A percentile compares a stretch with the other conserved stretches of the same genome.
These are phyloP conservation scores for Lepiota venenata DNA, from an alignment of 768 basidiomycete genomes.

Conservation along the genomic window DNA sequence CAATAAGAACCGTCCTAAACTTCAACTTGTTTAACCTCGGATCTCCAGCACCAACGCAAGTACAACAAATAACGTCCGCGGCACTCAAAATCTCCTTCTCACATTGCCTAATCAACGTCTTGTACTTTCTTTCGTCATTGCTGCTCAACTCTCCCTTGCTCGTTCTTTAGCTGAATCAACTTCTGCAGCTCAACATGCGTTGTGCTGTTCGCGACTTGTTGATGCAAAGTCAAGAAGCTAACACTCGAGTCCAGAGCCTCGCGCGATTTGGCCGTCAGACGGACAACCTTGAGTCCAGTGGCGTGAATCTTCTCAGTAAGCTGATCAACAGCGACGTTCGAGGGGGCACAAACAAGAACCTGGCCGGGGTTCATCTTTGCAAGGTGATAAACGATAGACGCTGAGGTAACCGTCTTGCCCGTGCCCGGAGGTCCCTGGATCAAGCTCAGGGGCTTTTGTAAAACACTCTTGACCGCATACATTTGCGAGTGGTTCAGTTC, in stretches of 20 bases:
- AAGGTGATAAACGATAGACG: conserved; percentile 97
- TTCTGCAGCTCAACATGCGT: conserved; percentile 97
- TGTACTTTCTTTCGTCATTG: conserved; percentile 97
- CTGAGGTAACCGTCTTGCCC: conserved; percentile 98
- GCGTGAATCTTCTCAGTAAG: conserved; percentile 98
- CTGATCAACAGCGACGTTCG: conserved; percentile 99
- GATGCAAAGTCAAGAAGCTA: conserved; percentile 90
- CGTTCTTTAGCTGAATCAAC: conserved; percentile 95
- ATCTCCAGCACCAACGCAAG: conserved; percentile 97
- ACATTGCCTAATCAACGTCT: conserved; percentile 89
- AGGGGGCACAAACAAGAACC: conserved; percentile 97
- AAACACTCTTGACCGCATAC: conserved; percentile 98
- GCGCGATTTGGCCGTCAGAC: conserved; percentile 95
- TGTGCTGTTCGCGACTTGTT: conserved; percentile 96
- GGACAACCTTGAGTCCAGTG: conserved; percentile 99
- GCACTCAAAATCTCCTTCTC: conserved; percentile 96
- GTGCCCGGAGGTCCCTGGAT: conserved; percentile 99
- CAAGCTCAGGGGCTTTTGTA: conserved; percentile 95
- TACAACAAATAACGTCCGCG: conserved; percentile 98
- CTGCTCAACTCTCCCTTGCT: conserved; percentile 97
- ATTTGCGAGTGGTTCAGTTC: conserved; percentile 99
- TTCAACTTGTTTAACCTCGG: conserved; percentile 95
- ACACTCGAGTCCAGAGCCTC: conserved; percentile 98
- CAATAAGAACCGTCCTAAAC: conserved; percentile 97
- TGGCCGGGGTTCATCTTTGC: conserved; percentile 99